Conservation (phyloP, 257 asterid genomes). For the Nicotiana paniculata region DNA sequence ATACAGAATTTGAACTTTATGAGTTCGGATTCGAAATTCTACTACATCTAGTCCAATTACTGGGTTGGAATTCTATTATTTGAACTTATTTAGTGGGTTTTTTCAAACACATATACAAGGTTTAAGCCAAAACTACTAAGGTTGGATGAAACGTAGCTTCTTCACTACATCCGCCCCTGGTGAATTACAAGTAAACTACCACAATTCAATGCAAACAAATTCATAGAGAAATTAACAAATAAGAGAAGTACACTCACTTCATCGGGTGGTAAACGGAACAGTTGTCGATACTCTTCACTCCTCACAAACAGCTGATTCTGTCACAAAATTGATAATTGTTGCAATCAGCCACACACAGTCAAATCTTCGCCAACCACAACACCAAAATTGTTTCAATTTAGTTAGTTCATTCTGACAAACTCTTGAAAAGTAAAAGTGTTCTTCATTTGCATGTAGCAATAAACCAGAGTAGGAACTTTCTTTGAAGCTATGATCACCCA, state of each 20-base stretch:
- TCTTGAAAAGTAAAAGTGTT: background rate
- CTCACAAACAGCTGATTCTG: conserved; percentile 58
- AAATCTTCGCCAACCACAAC: conserved; percentile 16
- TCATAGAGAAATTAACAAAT: background rate
- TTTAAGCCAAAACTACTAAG: no score
- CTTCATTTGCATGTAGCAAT: background rate
- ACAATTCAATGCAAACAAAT: background rate
- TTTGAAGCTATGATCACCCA: background rate
- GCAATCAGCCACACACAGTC: background rate
- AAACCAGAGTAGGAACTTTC: background rate
- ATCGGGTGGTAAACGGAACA: conserved; percentile 83
- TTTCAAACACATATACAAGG: no score
- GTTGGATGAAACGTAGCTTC: no score
- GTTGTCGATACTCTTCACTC: conserved; percentile 91
- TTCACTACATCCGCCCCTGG: background rate
- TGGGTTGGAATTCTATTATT: no score
- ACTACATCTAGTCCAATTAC: no score
- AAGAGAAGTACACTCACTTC: conserved; percentile 55
- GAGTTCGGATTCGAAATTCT: no score
- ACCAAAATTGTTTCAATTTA: background rate
- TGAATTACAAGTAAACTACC: background rate
- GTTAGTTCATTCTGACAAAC: background rate
- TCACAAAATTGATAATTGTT: background rate
- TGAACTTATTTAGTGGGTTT: no score
- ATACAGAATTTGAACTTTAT: no score